A percentile compares a stretch with the other conserved stretches of the same genome.
Conservation (phyloP, 129 eudicot species). For the Solidago caesia region DNA sequence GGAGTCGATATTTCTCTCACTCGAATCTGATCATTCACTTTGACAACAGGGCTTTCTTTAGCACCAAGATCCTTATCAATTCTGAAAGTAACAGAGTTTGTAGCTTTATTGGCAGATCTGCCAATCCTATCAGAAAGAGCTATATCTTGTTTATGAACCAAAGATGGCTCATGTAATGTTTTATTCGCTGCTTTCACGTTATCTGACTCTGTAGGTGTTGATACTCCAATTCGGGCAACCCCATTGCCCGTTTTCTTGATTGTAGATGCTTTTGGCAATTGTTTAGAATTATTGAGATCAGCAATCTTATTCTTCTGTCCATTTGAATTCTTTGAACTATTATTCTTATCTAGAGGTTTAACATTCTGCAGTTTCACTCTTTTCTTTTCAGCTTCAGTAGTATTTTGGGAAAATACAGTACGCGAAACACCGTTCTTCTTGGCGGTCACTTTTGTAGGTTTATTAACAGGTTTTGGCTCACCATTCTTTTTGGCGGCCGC, state of each 20-base stretch:
- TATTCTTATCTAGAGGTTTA: slow-evolving; percentile 33
- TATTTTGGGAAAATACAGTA: slow-evolving; percentile 22
- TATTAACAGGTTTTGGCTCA: slow-evolving; percentile 20
- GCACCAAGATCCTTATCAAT: slow-evolving; percentile 26
- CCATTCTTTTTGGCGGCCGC: slow-evolving; percentile 32
- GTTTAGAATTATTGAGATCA: slow-evolving; percentile 36
- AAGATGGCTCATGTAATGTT: slow-evolving; percentile 30
- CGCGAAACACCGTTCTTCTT: slow-evolving; percentile 15
- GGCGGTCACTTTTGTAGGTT: slow-evolving; percentile 19
- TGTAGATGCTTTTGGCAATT: slow-evolving; percentile 41
- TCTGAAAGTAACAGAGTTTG: slow-evolving; percentile 30
- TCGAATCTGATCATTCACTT: slow-evolving; percentile 36
- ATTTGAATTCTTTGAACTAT: slow-evolving; percentile 22
- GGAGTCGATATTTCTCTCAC: slow-evolving; percentile 41
- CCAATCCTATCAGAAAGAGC: slow-evolving; percentile 28
- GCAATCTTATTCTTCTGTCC: slow-evolving; percentile 17
- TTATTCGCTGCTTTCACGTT: slow-evolving; percentile 12
- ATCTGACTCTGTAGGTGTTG: slow-evolving; percentile 28
- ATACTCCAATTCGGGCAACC: slow-evolving; percentile 16
- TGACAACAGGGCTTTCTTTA: slow-evolving; percentile 26
- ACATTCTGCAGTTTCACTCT: slow-evolving; percentile 16
- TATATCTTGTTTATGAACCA: slow-evolving; percentile 30
- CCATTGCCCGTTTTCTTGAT: slow-evolving; percentile 36
- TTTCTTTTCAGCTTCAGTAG: slow-evolving; percentile 32
- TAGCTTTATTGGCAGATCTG: slow-evolving; percentile 23